phyloP scores from a whole-genome alignment of 345 rosid species.

The Chamaenerion angustifolium region DNA sequence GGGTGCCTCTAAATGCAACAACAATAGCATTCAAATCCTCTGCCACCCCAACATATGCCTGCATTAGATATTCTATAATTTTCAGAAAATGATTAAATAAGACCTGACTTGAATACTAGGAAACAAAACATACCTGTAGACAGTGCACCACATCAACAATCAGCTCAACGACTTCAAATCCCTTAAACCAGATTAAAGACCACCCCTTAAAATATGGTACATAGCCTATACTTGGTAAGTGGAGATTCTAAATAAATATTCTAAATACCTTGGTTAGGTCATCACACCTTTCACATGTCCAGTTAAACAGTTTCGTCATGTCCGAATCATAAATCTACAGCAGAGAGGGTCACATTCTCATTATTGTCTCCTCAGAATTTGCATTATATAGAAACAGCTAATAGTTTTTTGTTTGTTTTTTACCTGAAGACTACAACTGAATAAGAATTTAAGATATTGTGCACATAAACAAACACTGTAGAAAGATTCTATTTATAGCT shows the following conservation, averaged over 20 bases:
- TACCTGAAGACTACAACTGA: too few relatives aligned
- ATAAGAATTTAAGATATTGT: too few relatives aligned
- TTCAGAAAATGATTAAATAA: too few relatives aligned
- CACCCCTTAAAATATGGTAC: too few relatives aligned
- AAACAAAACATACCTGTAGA: constrained; percentile 47
- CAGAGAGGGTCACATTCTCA: background rate
- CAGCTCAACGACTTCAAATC: constrained; percentile 73
- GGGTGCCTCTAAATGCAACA: constrained; percentile 77
- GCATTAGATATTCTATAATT: constrained; percentile 5
- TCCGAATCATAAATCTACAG: constrained; percentile 82
- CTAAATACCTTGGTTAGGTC: constrained; percentile 53
- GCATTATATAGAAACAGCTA: background rate
- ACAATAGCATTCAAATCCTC: constrained; percentile 47
- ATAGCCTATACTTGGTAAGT: too few relatives aligned
- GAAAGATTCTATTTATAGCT: too few relatives aligned
- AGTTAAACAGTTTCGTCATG: constrained; percentile 61
- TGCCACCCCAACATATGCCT: constrained; percentile 77
- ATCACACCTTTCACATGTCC: constrained; percentile 83
- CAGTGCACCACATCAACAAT: constrained; percentile 75
- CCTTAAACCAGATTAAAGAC: constrained; percentile 29
- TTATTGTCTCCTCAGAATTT: background rate
- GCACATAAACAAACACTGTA: too few relatives aligned
- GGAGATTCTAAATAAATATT: background rate
- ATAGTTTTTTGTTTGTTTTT: too few relatives aligned
- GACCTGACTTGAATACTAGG: background rate